These are phyloP conservation scores for Panaeolus papilionaceus DNA, from an alignment of 768 basidiomycete species.

Conservation along the genomic window DNA sequence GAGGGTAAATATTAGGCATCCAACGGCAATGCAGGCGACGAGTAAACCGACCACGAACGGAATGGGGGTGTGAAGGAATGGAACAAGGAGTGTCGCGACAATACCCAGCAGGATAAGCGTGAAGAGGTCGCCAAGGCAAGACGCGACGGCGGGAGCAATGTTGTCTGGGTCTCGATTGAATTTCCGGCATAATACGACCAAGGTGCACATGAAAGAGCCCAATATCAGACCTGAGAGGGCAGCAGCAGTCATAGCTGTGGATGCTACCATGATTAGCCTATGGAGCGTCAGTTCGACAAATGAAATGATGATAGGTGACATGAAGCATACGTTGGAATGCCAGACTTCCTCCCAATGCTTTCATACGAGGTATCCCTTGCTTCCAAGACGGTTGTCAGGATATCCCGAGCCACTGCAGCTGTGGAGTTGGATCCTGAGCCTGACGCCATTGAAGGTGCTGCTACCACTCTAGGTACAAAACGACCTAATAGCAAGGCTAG, in stretches of 20 bases:
- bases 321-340: slow-evolving; percentile 42
- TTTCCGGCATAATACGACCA: slow-evolving; percentile 80
- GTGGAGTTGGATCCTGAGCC: slow-evolving; percentile 25
- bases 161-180: slow-evolving; percentile 93
- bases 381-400: slow-evolving; percentile 28
- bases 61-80: slow-evolving; percentile 65
- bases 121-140: slow-evolving; percentile 91
- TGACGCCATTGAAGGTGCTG: slow-evolving; percentile 26
- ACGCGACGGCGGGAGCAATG: slow-evolving; percentile 92
- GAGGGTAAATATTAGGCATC: slow-evolving; percentile 60
- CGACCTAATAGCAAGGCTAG: slow-evolving; percentile 77
- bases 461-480: slow-evolving; percentile 50
- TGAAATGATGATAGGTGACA: not conserved
- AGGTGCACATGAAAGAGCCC: slow-evolving; percentile 90
- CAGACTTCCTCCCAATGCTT: slow-evolving; percentile 35
- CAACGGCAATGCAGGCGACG: slow-evolving; percentile 50
- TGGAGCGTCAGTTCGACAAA: slow-evolving; percentile 6
- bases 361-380: slow-evolving; percentile 32
- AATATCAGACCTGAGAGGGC: slow-evolving; percentile 78
- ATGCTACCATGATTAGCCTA: slow-evolving; percentile 80
- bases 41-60: slow-evolving; percentile 63
- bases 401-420: slow-evolving; percentile 23
- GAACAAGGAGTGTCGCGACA: slow-evolving; percentile 75
- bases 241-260: slow-evolving; percentile 82
- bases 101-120: slow-evolving; percentile 85